Base-by-base conservation (phyloP, 129 eudicot genomes). In the Tagetes patula region DNA sequence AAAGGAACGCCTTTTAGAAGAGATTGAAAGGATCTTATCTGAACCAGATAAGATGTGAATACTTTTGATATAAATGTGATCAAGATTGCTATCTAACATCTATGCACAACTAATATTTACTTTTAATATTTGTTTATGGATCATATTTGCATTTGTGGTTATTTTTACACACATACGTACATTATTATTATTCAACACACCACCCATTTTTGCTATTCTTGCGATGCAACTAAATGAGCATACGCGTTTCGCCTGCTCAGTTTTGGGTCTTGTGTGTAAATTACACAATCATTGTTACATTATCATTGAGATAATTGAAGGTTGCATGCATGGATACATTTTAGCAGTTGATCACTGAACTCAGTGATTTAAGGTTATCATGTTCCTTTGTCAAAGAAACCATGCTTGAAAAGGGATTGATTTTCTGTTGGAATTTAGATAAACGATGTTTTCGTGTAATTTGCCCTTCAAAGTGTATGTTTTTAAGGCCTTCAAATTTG, bases 1-100 rank as follows among this genome's bases (percentile, higher is more conserved):
- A 79, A 88, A 88, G 78, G 90, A 85, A 61, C 86, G 88, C 60
- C 95, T 88, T 65, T 64, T 85, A 65, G 94, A 83, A 79, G 95
- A 88, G 72, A 88, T 88, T 13, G 90, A 88, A 31, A 81, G 90
- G 81, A 83, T 85, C 27, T 78, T 85, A 68, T 74, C 85, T 13
- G 81, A 84, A 73, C 77, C 84, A 9, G 80, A 79, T 67, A 85
- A 85, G 64, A 85, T 68, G 84, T 85, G 84, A 81, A 63, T 72
- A 65, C 53, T 37, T 73, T 45, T 40, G 54, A 45, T 41, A 39
- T n/a, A 13, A 64, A 61, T 61, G 34, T 64, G 33, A 3, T 64
- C 69, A 39, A 14, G 49, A 64, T 6, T 39, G 33, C 33, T 64
- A 65, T 52, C 56, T 38, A 61, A 62, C 65, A 77, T 69, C 59